A percentile compares a stretch with the other conserved stretches of the same genome.
These are phyloP conservation scores for Calonectria pauciramosa DNA, from an alignment of 2,329 filamentous ascomycete species.

Conservation along the genomic window DNA sequence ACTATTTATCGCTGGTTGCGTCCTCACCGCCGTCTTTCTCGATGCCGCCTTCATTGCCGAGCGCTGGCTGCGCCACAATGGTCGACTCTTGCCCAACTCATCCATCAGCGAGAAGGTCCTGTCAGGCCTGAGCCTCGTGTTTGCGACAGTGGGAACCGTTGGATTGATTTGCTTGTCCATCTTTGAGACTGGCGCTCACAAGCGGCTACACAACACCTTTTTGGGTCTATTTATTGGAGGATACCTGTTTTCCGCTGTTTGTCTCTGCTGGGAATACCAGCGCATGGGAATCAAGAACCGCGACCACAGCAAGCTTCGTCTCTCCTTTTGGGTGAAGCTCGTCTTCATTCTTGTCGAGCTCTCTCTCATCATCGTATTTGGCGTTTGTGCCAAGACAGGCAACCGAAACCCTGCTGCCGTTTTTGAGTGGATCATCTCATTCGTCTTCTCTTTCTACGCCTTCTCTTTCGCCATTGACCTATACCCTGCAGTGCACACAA, in stretches of 20 bases:
- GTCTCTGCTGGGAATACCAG: constrained; percentile 92
- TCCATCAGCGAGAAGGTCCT: constrained; percentile 74
- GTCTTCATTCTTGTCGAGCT: constrained; percentile 86
- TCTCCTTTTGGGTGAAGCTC: constrained; percentile 91
- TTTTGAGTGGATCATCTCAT: constrained; percentile 83
- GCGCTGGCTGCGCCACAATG: constrained; percentile 86
- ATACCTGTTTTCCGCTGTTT: constrained; percentile 87
- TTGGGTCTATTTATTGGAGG: constrained; percentile 87
- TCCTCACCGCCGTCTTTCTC: constrained; percentile 82
- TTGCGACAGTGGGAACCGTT: constrained; percentile 80
- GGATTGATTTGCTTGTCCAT: constrained; percentile 88
- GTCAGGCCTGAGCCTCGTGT: constrained; percentile 71
- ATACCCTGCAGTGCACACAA: constrained; percentile 79
- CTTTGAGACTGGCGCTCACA: constrained; percentile 84
- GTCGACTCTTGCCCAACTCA: constrained; percentile 82
- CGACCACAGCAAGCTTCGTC: constrained; percentile 78
- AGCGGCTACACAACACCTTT: constrained; percentile 79
- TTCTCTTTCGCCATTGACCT: constrained; percentile 91
- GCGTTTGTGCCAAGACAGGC: constrained; percentile 62
- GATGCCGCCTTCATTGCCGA: constrained; percentile 86
- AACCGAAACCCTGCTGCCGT: constrained; percentile 78
- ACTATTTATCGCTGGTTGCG: constrained; percentile 81
- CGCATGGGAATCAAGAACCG: constrained; percentile 83
- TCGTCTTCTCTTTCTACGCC: constrained; percentile 90
- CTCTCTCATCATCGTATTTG: constrained; percentile 80